These are phyloP conservation scores for Silene latifolia DNA, from an alignment of 148 eudicot genomes.

Conservation along the genomic window DNA sequence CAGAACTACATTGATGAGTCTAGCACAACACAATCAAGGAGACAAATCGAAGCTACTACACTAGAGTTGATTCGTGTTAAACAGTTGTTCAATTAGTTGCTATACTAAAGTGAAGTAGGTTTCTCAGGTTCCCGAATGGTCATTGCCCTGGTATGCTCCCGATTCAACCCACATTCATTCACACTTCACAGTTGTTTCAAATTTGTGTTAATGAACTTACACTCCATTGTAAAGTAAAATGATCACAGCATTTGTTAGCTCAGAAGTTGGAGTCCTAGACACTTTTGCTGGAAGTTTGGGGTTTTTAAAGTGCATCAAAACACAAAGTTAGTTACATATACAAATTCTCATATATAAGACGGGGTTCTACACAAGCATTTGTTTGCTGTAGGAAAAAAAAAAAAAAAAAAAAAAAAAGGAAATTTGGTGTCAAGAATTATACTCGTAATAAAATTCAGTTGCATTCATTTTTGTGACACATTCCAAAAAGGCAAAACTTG, in stretches of 20 bases:
- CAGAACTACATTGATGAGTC: constrained; percentile 80
- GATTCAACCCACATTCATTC: background rate
- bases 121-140: constrained; percentile 11
- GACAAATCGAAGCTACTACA: constrained; percentile 18
- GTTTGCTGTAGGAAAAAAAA: no score
- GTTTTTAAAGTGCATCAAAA: no score
- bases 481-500: no score
- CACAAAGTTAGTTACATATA: no score
- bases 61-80: constrained; percentile 23
- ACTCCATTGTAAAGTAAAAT: background rate
- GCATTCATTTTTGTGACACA: no score
- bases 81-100: background rate
- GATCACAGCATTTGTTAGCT: background rate
- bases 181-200: background rate
- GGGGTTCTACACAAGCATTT: no score
- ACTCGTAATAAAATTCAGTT: no score
- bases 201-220: background rate
- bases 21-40: constrained; percentile 8
- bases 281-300: no score
- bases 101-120: background rate
- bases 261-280: background rate
- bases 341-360: no score
- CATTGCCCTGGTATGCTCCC: background rate
- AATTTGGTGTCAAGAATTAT: no score
- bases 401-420: no score